Evolutionary conservation across 2,329 filamentous ascomycete genomes (phyloP).

Genomic region (Colletotrichum sp.): DNA sequence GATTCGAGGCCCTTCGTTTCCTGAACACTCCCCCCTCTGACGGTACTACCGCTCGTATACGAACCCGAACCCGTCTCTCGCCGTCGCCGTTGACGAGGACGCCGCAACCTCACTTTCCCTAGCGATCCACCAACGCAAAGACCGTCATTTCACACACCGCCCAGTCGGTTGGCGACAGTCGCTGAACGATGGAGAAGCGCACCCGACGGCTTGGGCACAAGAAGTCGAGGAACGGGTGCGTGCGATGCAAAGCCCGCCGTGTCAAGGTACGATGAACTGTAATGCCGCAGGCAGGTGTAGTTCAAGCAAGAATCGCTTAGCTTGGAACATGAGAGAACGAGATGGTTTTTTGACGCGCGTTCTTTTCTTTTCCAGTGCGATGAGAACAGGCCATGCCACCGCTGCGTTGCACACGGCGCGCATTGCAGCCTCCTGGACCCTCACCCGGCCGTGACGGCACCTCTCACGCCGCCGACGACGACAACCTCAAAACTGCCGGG

Average conservation of each 20-base stretch:
- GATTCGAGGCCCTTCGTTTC: not conserved
- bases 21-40: not conserved
- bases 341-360: not conserved
- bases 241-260: slow-evolving; percentile 31
- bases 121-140: not conserved
- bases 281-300: not conserved
- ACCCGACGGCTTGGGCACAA: slow-evolving; percentile 24
- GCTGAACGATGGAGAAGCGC: slow-evolving; percentile 7
- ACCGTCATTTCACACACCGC: not conserved
- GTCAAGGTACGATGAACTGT: slow-evolving; percentile 27
- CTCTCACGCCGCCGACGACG: not conserved
- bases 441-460: not conserved
- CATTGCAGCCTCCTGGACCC: slow-evolving; percentile 29
- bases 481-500: not conserved
- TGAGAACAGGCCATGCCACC: slow-evolving; percentile 38
- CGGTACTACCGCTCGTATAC: not conserved
- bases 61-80: not conserved
- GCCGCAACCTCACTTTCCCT: not conserved
- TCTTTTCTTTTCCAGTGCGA: slow-evolving; percentile 24
- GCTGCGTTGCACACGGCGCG: slow-evolving; percentile 39
- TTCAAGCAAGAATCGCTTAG: not conserved
- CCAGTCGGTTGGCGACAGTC: not conserved
- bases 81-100: not conserved
- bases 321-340: not conserved
- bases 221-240: slow-evolving; percentile 35